Base-by-base conservation (phyloP, 495 filamentous ascomycete genomes). In the Daldinia decipiens region DNA sequence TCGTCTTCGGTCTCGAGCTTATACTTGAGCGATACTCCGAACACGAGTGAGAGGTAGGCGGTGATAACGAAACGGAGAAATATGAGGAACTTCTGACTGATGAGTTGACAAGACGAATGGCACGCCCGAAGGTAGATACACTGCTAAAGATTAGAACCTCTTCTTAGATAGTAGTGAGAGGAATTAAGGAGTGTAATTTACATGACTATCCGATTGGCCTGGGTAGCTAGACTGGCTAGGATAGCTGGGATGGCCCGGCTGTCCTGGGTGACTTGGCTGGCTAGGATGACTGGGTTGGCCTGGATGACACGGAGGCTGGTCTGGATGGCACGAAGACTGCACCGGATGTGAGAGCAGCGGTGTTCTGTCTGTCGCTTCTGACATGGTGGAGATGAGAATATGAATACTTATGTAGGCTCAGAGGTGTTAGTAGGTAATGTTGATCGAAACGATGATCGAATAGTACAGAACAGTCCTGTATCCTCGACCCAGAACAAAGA, bases 101-200 rank as follows among this genome's bases (percentile, higher is more conserved):
- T 73, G 36, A 63, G 71, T 27, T 65, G 43, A 80, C 83, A 87
- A 58, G 83, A 79, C 7, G 85, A 86, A 62, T 86, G 85, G 67
- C 83, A 86, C 29, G 81, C 81, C 45, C 84, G 81, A 32, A 84
- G 77, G 65, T 83, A 85, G 62, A 86, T 84, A 4, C 83, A 77
- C 78, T 85, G 59, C 17, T 39, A 9, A 2, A 7, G 12, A 68
- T 80, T 43, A 79, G 71, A 34, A 65, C 39, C 47, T 26, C 29
- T n/a, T 40, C 4, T 7, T 36, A 53, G 0, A 51, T n/a, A 40
- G 43, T 21, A 31, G 13, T 4, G 4, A 39, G 36, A 39, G 1
- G 52, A 34, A 32, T 17, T 0, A 24, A 57, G 58, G 43, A 11
- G 43, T 5, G 19, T 26, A 17, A 70, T 76, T 15, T 80, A 83